phyloP scores from a whole-genome alignment of 805 yeast genomes.

The Candida tammaniensis region DNA sequence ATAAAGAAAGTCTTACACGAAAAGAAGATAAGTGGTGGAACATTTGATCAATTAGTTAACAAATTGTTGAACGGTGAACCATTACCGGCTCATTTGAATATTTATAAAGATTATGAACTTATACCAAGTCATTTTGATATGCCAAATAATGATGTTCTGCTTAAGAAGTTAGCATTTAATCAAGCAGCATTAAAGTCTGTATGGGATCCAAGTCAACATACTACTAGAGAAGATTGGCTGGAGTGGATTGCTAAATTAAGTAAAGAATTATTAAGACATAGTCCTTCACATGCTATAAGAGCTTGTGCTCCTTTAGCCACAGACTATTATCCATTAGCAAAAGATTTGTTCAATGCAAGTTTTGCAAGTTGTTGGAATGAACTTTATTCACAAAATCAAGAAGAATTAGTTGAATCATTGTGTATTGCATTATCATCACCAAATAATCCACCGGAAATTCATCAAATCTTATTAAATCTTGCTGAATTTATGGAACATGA shows the following conservation, averaged over 20 bases:
- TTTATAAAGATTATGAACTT: constrained; percentile 58
- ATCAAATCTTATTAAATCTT: constrained; percentile 81
- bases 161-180: constrained; percentile 71
- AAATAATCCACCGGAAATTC: constrained; percentile 92
- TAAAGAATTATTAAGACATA: constrained; percentile 81
- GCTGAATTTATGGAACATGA: constrained; percentile 98
- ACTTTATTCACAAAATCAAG: constrained; percentile 82
- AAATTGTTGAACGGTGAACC: constrained; percentile 83
- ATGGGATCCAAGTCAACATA: constrained; percentile 89
- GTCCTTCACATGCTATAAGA: constrained; percentile 90
- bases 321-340: constrained; percentile 82
- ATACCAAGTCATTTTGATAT: constrained; percentile 44
- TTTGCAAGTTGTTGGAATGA: constrained; percentile 97
- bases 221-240: constrained; percentile 95
- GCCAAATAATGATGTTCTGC: constrained; percentile 62
- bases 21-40: constrained; percentile 64
- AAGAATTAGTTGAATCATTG: constrained; percentile 79
- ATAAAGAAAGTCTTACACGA: constrained; percentile 64
- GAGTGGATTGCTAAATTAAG: constrained; percentile 92
- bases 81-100: constrained; percentile 69
- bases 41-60: constrained; percentile 77
- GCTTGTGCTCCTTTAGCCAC: constrained; percentile 91
- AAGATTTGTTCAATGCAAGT: constrained; percentile 88
- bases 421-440: constrained; percentile 87
- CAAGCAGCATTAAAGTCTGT: constrained; percentile 67